Evolutionary conservation across 2,329 filamentous ascomycete species (phyloP).

Genomic region (Aspergillus udagawae): DNA sequence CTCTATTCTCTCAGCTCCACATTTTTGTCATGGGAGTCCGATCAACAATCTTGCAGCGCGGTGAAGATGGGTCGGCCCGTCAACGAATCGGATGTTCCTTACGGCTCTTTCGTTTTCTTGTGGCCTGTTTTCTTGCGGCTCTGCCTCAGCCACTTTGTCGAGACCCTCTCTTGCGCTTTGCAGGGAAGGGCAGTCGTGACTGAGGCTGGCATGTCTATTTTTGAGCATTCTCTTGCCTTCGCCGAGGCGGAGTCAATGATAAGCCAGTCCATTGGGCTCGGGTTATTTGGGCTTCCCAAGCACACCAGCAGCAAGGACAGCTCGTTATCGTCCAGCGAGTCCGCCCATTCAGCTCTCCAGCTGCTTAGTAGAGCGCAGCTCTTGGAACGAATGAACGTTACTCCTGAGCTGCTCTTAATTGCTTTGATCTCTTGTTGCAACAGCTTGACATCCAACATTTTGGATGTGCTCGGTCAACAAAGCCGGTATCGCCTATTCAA

Average conservation of each 20-base stretch:
- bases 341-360: slow-evolving; percentile 30
- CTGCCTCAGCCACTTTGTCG: slow-evolving; percentile 76
- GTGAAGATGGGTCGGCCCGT: slow-evolving; percentile 64
- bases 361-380: slow-evolving; percentile 52
- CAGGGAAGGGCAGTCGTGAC: slow-evolving; percentile 75
- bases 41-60: slow-evolving; percentile 69
- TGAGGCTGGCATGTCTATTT: slow-evolving; percentile 93
- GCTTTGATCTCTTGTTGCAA: slow-evolving; percentile 85
- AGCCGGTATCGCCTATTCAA: slow-evolving; percentile 75
- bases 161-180: slow-evolving; percentile 81
- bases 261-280: slow-evolving; percentile 71
- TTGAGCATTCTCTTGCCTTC: slow-evolving; percentile 94
- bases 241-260: slow-evolving; percentile 90
- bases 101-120: slow-evolving; percentile 69
- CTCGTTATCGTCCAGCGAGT: slow-evolving; percentile 23
- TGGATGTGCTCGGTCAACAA: slow-evolving; percentile 78
- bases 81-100: slow-evolving; percentile 54
- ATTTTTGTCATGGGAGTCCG: slow-evolving; percentile 69
- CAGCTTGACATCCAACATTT: slow-evolving; percentile 75
- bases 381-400: slow-evolving; percentile 76
- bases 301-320: slow-evolving; percentile 42
- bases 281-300: slow-evolving; percentile 55
- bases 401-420: slow-evolving; percentile 82
- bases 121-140: slow-evolving; percentile 51
- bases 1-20: slow-evolving; percentile 69